Percentiles rank a stretch among this genome's conserved stretches.
These are phyloP conservation scores for Globisporangium abappressorium DNA, from an alignment of 352 stramenopile species.

Conservation along the genomic window DNA sequence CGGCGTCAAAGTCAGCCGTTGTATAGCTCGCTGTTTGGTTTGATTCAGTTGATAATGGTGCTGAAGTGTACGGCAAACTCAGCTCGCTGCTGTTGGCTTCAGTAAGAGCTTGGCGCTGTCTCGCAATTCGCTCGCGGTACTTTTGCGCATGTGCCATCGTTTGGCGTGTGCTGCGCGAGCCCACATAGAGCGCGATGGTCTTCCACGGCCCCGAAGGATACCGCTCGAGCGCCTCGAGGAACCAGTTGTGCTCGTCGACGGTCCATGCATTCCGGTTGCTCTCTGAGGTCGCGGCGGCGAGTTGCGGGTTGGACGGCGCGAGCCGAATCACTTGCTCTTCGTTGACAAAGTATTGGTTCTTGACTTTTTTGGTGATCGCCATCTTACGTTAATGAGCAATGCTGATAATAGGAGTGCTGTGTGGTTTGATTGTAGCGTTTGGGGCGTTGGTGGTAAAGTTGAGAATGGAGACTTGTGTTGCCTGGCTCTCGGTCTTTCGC, in stretches of 20 bases:
- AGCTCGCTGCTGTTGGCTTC: not conserved
- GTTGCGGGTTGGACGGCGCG: constrained; percentile 3
- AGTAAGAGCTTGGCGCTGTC: not conserved
- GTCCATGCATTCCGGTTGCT: not conserved
- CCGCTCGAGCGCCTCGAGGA: constrained; percentile 5
- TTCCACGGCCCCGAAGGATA: not conserved
- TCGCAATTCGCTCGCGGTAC: not conserved
- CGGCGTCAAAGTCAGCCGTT: not conserved
- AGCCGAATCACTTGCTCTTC: constrained; percentile 7
- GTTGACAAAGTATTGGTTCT: constrained; percentile 13
- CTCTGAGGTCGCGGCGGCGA: not conserved
- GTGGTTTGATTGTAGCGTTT: too few relatives aligned
- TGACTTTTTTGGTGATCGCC: constrained; percentile 5
- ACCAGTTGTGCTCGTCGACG: not conserved
- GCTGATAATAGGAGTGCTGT: too few relatives aligned
- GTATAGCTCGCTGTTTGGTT: not conserved
- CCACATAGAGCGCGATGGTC: not conserved
- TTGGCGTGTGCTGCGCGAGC: not conserved
- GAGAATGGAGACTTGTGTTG: too few relatives aligned
- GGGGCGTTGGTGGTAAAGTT: too few relatives aligned
- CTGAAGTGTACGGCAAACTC: not conserved
- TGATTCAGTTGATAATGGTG: not conserved
- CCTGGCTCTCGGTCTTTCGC: too few relatives aligned
- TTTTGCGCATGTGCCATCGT: not conserved
- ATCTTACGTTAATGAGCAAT: not conserved